Conservation (phyloP, 2,329 filamentous ascomycete genomes). For the Pseudogymnoascus sp. region DNA sequence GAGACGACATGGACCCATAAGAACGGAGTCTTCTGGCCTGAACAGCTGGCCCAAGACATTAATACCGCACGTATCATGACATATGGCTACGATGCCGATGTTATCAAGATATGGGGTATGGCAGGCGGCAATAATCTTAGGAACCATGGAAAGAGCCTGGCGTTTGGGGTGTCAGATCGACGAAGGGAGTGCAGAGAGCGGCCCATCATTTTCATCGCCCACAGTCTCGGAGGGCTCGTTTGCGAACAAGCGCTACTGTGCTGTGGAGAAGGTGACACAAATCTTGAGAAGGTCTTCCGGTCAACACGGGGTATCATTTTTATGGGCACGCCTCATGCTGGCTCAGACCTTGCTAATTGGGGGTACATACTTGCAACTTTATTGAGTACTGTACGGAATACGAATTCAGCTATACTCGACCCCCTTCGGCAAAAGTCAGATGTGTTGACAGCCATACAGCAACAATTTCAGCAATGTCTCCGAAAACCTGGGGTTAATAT, state of each 20-base stretch:
- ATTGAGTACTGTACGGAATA: constrained; percentile 1
- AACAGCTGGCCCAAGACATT: constrained; percentile 11
- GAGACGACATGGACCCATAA: constrained; percentile 31
- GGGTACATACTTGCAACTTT: constrained; percentile 8
- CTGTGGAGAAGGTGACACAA: constrained; percentile 8
- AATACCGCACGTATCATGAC: not conserved
- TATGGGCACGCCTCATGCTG: constrained; percentile 17
- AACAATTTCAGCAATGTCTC: constrained; percentile 13
- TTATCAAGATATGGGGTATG: constrained; percentile 11
- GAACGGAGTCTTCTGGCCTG: constrained; percentile 14
- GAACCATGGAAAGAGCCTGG: constrained; percentile 14
- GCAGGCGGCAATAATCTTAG: constrained; percentile 12
- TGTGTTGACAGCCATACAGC: constrained; percentile 7
- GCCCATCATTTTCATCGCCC: constrained; percentile 16
- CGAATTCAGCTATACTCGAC: constrained; percentile 9
- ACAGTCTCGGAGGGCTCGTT: constrained; percentile 17
- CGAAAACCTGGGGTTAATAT: constrained; percentile 6
- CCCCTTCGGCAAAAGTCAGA: constrained; percentile 10
- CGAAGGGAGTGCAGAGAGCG: constrained; percentile 10
- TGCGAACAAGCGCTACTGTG: constrained; percentile 14
- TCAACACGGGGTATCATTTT: constrained; percentile 15
- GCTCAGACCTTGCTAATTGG: constrained; percentile 12
- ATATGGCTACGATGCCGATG: not conserved
- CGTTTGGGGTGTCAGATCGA: constrained; percentile 10
- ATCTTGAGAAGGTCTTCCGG: constrained; percentile 9